Percentiles rank a stretch among this genome's conserved stretches.
Evolutionary conservation across 23 red algal species (phyloP).

Genomic region (Gracilaria gracilis): DNA sequence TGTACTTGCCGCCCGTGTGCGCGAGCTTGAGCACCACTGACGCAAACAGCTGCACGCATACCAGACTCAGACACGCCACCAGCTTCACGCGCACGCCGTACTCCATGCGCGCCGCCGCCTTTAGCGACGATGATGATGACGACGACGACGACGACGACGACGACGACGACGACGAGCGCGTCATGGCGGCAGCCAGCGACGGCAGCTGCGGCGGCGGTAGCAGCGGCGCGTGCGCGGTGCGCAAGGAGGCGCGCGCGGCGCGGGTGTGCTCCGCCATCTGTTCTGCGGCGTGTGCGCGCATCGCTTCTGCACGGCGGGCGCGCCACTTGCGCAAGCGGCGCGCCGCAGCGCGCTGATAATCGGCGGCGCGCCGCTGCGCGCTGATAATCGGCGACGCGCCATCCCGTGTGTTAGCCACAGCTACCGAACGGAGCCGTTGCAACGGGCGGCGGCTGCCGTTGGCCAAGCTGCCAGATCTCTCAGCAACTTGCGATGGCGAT

Average conservation of each 20-base stretch:
- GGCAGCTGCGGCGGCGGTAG: background rate
- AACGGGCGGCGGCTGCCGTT: too few relatives aligned
- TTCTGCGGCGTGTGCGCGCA: background rate
- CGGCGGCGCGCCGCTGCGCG: too few relatives aligned
- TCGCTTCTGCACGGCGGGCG: background rate
- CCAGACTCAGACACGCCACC: conserved; percentile 5
- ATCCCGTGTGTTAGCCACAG: too few relatives aligned
- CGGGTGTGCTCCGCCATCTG: background rate
- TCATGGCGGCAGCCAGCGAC: background rate
- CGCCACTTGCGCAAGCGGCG: too few relatives aligned
- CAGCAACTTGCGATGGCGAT: too few relatives aligned
- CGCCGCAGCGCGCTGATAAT: too few relatives aligned
- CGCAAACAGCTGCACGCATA: conserved; percentile 52
- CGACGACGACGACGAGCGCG: background rate
- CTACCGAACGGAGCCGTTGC: too few relatives aligned
- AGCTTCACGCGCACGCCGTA: conserved; percentile 37
- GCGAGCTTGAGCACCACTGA: conserved; percentile 47
- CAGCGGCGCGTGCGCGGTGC: too few relatives aligned
- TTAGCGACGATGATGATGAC: background rate
- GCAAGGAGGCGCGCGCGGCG: too few relatives aligned
- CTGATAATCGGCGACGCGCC: too few relatives aligned
- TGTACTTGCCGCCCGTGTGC: conserved; percentile 5
- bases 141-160: background rate
- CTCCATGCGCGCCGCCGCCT: background rate
- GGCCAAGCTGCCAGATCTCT: too few relatives aligned